phyloP scores from a whole-genome alignment of 345 rosid genomes.

The Mangifera indica region DNA sequence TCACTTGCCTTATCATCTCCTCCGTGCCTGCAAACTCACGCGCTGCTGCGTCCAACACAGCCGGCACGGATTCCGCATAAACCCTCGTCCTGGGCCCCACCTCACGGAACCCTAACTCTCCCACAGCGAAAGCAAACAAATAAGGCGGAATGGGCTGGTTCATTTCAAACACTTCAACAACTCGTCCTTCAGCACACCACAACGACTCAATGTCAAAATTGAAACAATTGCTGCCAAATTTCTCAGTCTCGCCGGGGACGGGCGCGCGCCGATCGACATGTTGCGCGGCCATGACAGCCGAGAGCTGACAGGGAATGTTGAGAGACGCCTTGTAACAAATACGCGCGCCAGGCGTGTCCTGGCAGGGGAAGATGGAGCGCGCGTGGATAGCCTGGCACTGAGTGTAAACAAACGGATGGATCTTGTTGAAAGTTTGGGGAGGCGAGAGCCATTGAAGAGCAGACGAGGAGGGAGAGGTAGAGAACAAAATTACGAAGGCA shows the following conservation, averaged over 20 bases:
- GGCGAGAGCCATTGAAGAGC: constrained; percentile 94
- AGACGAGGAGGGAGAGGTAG: constrained; percentile 69
- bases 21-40: constrained; percentile 84
- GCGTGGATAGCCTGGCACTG: constrained; percentile 92
- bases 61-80: constrained; percentile 56
- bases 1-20: constrained; percentile 60
- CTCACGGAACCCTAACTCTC: constrained; percentile 73
- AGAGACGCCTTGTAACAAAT: constrained; percentile 57
- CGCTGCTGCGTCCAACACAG: constrained; percentile 71
- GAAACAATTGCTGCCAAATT: constrained; percentile 16
- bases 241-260: constrained; percentile 40
- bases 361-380: constrained; percentile 89
- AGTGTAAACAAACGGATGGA: constrained; percentile 72
- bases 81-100: constrained; percentile 91
- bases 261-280: constrained; percentile 67
- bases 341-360: constrained; percentile 92
- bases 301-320: constrained; percentile 63
- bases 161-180: constrained; percentile 87
- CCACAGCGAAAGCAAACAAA: constrained; percentile 85
- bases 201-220: constrained; percentile 28
- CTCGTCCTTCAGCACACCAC: constrained; percentile 72
- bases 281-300: constrained; percentile 87
- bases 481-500: constrained; percentile 45
- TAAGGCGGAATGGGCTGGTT: constrained; percentile 93
- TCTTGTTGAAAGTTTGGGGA: constrained; percentile 64